These are phyloP conservation scores for Xylaria sp. DNA, from an alignment of 2,329 filamentous ascomycete species.

Conservation along the genomic window DNA sequence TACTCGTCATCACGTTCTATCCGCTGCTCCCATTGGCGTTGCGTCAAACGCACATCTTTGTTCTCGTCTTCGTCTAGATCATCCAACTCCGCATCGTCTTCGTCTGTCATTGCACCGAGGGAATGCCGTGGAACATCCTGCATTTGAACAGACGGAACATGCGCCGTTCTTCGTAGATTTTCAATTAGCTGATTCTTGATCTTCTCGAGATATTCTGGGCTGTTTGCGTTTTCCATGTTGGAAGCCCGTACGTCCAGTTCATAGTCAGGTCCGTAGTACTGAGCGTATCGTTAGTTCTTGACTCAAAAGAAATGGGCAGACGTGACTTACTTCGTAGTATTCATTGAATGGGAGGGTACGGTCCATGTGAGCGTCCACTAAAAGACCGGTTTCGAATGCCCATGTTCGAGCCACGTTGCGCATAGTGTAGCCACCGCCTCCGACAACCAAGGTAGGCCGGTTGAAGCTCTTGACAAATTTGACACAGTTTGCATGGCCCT, in stretches of 20 bases:
- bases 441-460: constrained; percentile 89
- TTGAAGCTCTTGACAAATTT: constrained; percentile 88
- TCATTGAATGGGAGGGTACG: constrained; percentile 93
- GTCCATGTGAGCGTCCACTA: constrained; percentile 85
- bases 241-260: constrained; percentile 89
- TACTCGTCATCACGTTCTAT: constrained; percentile 82
- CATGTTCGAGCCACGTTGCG: constrained; percentile 96
- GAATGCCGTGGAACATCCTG: constrained; percentile 76
- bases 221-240: constrained; percentile 92
- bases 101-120: constrained; percentile 71
- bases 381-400: constrained; percentile 93
- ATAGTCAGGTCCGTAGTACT: constrained; percentile 93
- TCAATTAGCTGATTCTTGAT: constrained; percentile 85
- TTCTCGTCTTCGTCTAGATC: constrained; percentile 86
- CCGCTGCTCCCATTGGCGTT: constrained; percentile 84
- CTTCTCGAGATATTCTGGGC: constrained; percentile 81
- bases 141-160: constrained; percentile 91
- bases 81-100: constrained; percentile 73
- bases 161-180: constrained; percentile 86
- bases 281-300: constrained; percentile 53
- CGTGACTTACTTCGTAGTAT: constrained; percentile 79
- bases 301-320: constrained; percentile 53
- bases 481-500: constrained; percentile 93
- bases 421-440: constrained; percentile 96
- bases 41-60: constrained; percentile 83